These are phyloP conservation scores for Amanita rubescens DNA, from an alignment of 768 basidiomycete species.

Conservation along the genomic window DNA sequence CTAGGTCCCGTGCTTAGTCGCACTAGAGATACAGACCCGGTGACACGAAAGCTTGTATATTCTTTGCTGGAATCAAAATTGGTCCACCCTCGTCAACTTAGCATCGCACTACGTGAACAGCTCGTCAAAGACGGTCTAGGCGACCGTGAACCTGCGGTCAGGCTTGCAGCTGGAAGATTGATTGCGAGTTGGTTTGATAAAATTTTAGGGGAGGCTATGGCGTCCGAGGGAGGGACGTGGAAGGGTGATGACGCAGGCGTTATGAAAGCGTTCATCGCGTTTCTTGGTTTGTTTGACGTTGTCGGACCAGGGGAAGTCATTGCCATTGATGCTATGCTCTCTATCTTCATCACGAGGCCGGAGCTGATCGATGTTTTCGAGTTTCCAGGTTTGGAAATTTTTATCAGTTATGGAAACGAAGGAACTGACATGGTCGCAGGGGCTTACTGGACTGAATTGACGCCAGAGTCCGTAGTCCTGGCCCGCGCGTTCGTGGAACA, in stretches of 20 bases:
- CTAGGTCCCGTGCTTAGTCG: conserved; percentile 66
- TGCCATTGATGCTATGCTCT: conserved; percentile 75
- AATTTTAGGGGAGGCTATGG: conserved; percentile 33
- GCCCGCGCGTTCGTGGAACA: conserved; percentile 84
- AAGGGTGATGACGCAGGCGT: conserved; percentile 38
- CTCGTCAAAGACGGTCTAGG: conserved; percentile 85
- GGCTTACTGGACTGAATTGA: conserved; percentile 65
- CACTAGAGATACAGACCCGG: conserved; percentile 78
- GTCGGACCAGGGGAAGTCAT: conserved; percentile 63
- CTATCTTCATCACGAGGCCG: conserved; percentile 65
- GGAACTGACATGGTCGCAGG: conserved; percentile 32
- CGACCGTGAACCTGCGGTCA: conserved; percentile 78
- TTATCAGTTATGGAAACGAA: neutral
- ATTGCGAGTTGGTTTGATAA: conserved; percentile 77
- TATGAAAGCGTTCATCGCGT: conserved; percentile 37
- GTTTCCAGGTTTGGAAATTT: conserved; percentile 56
- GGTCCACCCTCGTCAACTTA: conserved; percentile 64
- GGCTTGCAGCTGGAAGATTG: conserved; percentile 75
- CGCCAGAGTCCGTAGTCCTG: conserved; percentile 76
- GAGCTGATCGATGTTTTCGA: conserved; percentile 65
- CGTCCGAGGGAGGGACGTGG: conserved; percentile 24
- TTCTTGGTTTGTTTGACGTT: conserved; percentile 48
- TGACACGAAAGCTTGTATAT: conserved; percentile 76
- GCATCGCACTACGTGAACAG: conserved; percentile 75
- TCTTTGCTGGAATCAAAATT: conserved; percentile 49